Conservation (phyloP, 2,329 filamentous ascomycete species). For the Thelonectria discophora region DNA sequence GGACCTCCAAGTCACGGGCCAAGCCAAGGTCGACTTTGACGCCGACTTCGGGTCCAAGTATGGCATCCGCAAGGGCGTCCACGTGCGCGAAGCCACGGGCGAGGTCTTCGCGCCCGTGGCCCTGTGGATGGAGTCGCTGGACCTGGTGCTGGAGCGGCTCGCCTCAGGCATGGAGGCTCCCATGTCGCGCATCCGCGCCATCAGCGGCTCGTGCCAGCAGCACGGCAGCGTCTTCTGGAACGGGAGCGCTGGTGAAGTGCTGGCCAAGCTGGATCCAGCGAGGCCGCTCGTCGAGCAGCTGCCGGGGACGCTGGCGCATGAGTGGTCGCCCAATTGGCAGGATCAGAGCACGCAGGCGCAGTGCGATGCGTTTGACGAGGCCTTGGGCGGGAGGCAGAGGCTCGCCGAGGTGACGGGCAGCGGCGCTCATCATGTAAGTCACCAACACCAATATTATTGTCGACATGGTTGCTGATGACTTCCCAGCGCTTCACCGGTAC, state of each 20-base stretch:
- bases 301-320: constrained; percentile 77
- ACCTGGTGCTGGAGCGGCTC: constrained; percentile 81
- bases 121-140: constrained; percentile 93
- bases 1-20: constrained; percentile 79
- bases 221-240: constrained; percentile 98
- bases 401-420: constrained; percentile 87
- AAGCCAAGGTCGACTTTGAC: constrained; percentile 96
- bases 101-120: constrained; percentile 94
- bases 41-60: constrained; percentile 78
- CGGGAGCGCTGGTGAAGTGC: constrained; percentile 69
- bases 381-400: constrained; percentile 70
- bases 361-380: constrained; percentile 85
- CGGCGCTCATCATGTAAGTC: constrained; percentile 87
- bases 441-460: background rate
- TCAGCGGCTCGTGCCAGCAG: constrained; percentile 95
- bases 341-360: constrained; percentile 93
- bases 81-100: constrained; percentile 80
- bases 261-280: constrained; percentile 67
- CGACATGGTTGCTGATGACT: constrained; percentile 7
- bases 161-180: constrained; percentile 69
- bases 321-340: constrained; percentile 96
- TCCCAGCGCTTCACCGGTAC: constrained; percentile 91
- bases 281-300: constrained; percentile 78
- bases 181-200: constrained; percentile 77
- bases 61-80: constrained; percentile 86